These are phyloP conservation scores for Melaleuca alternifolia DNA, from an alignment of 345 rosid genomes.

Conservation along the genomic window DNA sequence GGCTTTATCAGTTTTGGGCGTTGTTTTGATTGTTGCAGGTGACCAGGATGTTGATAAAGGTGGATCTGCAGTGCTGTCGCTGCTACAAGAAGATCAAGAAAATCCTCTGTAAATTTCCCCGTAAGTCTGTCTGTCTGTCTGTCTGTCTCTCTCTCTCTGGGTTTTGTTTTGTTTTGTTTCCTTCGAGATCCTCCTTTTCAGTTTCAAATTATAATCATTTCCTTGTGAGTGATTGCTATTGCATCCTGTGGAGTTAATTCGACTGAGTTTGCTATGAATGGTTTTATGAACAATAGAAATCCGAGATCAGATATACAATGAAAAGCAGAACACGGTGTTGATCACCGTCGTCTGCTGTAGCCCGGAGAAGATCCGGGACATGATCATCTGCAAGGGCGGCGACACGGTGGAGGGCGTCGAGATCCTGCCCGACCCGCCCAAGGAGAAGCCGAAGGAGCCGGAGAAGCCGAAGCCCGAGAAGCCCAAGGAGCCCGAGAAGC, in stretches of 20 bases:
- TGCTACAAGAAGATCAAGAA: slow-evolving; percentile 28
- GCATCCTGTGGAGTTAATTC: not conserved
- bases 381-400: slow-evolving; percentile 18
- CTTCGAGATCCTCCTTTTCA: too few species aligned
- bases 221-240: not conserved
- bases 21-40: slow-evolving; percentile 5
- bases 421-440: slow-evolving; percentile 4
- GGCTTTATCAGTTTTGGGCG: not conserved
- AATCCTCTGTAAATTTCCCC: slow-evolving; percentile 37
- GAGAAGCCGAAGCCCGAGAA: slow-evolving; percentile 1
- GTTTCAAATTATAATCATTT: not conserved
- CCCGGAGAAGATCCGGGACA: slow-evolving; percentile 20
- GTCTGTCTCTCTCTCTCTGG: not conserved
- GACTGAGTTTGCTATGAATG: not conserved
- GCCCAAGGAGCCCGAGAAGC: not conserved
- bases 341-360: slow-evolving; percentile 22
- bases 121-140: slow-evolving; percentile 28
- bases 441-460: slow-evolving; percentile 7
- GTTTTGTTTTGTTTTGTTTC: not conserved
- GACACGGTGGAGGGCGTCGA: slow-evolving; percentile 4
- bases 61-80: slow-evolving; percentile 19
- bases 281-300: slow-evolving; percentile 11
- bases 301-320: slow-evolving; percentile 10
- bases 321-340: slow-evolving; percentile 11
- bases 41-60: slow-evolving; percentile 17